These are phyloP conservation scores for Rubus idaeus DNA, from an alignment of 306 rosid species.

Conservation along the genomic window DNA sequence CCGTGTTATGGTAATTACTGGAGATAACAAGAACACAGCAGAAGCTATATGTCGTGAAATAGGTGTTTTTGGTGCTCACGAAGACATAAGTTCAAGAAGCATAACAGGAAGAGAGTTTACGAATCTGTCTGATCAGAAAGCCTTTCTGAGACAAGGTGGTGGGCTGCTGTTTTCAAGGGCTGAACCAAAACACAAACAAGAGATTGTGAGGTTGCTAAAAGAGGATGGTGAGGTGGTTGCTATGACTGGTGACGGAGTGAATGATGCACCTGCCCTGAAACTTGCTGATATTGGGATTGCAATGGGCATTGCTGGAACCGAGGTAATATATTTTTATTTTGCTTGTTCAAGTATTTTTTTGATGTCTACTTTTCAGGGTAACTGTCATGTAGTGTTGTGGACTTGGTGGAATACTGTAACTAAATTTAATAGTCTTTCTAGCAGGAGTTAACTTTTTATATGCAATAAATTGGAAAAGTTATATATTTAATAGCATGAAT, in stretches of 20 bases:
- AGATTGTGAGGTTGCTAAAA: constrained; percentile 77
- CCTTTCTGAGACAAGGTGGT: constrained; percentile 50
- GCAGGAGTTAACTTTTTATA: too few species aligned
- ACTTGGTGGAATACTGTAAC: background rate
- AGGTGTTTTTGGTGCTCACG: constrained; percentile 59
- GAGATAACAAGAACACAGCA: constrained; percentile 83
- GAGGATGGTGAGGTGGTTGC: constrained; percentile 87
- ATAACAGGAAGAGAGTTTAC: constrained; percentile 67
- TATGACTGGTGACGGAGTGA: constrained; percentile 93
- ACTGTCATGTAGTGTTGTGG: background rate
- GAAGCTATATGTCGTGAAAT: constrained; percentile 83
- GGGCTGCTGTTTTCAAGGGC: constrained; percentile 81
- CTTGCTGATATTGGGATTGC: constrained; percentile 91
- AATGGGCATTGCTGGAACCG: constrained; percentile 91
- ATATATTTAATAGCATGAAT: background rate
- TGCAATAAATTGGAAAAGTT: background rate
- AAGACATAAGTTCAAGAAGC: constrained; percentile 52
- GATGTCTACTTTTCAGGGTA: background rate
- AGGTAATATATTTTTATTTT: constrained; percentile 43
- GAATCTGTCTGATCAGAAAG: constrained; percentile 47
- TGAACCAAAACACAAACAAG: constrained; percentile 89
- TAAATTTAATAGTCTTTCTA: background rate
- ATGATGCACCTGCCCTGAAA: constrained; percentile 90
- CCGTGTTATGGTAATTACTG: constrained; percentile 82
- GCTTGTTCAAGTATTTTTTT: background rate